Conservation (phyloP, 441 rosid genomes). For the Brassica balearica region DNA sequence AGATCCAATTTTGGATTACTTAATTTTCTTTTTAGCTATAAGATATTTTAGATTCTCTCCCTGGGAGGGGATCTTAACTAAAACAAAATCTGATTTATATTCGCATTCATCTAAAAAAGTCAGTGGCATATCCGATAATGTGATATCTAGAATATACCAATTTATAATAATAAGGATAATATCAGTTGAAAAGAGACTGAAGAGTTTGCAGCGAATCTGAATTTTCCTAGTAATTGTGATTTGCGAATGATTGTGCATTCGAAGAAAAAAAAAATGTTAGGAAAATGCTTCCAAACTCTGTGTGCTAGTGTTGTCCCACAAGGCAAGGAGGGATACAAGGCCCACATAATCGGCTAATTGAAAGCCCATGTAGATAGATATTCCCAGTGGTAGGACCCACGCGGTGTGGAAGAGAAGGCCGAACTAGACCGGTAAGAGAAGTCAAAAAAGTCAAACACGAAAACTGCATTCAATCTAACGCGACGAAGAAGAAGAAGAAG, state of each 20-base stretch:
- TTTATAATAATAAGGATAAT: not conserved
- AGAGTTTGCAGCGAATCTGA: not conserved
- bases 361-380: slow-evolving; percentile 1
- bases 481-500: not conserved
- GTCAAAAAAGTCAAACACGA: not conserved
- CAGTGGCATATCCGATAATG: not conserved
- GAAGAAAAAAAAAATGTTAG: too few relatives aligned
- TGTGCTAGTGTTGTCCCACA: not conserved
- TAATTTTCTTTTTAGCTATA: not conserved
- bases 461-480: slow-evolving; percentile 7
- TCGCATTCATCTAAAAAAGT: slow-evolving; percentile 1
- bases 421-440: not conserved
- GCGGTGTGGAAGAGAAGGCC: slow-evolving; percentile 20
- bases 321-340: not conserved
- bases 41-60: slow-evolving; percentile 1
- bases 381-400: slow-evolving; percentile 7
- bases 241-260: slow-evolving; percentile 3
- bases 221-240: not conserved
- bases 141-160: not conserved
- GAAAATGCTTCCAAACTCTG: slow-evolving; percentile 6
- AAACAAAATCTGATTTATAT: slow-evolving; percentile 11
- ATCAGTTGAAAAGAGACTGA: not conserved
- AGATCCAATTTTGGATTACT: slow-evolving; percentile 4
- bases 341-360: not conserved
- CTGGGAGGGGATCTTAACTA: not conserved